Evolutionary conservation across 139 green algal species (phyloP).

Genomic region (Chlamydomonas incerta): DNA sequence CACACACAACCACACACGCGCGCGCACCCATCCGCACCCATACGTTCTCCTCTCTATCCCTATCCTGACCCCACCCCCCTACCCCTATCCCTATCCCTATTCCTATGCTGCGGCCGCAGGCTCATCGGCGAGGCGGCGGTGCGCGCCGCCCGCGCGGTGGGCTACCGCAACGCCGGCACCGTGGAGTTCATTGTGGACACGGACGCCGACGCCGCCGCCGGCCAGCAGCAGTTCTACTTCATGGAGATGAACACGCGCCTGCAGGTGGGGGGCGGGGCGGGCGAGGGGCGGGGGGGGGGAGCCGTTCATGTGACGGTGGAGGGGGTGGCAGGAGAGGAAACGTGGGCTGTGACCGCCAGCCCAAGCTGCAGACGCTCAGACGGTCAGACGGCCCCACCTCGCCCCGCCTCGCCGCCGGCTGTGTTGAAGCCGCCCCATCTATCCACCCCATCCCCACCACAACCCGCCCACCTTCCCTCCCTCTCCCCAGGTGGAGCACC

Average conservation of each 20-base stretch:
- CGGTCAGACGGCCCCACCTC: no score
- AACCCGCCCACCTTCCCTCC: no score
- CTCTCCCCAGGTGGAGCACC: conserved; percentile 84
- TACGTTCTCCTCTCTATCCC: no score
- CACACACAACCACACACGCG: no score
- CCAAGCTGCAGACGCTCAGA: no score
- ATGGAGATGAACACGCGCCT: conserved; percentile 98
- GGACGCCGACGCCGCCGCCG: conserved; percentile 45
- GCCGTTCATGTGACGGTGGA: no score
- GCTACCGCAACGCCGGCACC: conserved; percentile 89
- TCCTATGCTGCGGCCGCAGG: background rate
- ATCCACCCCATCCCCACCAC: background rate
- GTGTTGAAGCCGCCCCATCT: no score
- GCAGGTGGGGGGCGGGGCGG: conserved; percentile 69
- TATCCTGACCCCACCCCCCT: background rate
- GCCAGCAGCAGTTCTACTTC: conserved; percentile 92
- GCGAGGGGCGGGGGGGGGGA: no score
- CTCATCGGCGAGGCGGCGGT: conserved; percentile 84
- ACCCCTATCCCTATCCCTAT: background rate
- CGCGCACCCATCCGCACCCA: no score
- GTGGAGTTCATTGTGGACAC: conserved; percentile 97
- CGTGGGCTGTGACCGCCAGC: no score
- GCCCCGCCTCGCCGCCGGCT: no score
- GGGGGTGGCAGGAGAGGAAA: no score
- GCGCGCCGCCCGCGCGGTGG: conserved; percentile 86